A percentile compares a stretch with the other conserved stretches of the same genome.
Evolutionary conservation across 2,329 filamentous ascomycete species (phyloP).

Genomic region (Epichloe glyceriae): DNA sequence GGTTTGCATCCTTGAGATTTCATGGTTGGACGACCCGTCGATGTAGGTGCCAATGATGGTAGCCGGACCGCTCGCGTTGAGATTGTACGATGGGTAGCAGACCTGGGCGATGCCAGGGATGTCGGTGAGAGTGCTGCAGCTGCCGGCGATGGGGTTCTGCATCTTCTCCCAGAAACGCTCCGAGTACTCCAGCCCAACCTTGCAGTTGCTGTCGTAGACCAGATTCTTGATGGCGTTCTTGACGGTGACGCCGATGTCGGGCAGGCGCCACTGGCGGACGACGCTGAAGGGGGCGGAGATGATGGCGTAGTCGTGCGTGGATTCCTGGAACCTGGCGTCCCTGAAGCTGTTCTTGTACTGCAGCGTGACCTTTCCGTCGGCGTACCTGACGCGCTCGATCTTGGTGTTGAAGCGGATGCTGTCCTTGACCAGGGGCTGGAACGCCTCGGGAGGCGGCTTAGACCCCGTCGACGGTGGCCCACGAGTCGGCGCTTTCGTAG

Average conservation of each 20-base stretch:
- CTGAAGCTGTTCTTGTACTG: conserved; percentile 38
- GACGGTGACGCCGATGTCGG: conserved; percentile 28
- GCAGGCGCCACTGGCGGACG: conserved; percentile 48
- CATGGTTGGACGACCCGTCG: conserved; percentile 26
- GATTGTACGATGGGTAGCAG: conserved; percentile 54
- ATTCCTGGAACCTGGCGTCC: conserved; percentile 26
- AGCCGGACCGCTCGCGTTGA: conserved; percentile 51
- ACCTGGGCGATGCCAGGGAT: conserved; percentile 48
- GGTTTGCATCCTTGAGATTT: conserved; percentile 26
- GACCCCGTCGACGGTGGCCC: conserved; percentile 3
- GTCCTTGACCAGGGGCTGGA: conserved; percentile 46
- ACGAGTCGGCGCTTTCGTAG: conserved; percentile 14
- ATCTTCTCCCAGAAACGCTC: conserved; percentile 47
- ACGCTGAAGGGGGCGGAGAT: conserved; percentile 52
- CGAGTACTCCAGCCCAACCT: conserved; percentile 54
- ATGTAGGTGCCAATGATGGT: conserved; percentile 49
- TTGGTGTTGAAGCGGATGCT: conserved; percentile 42
- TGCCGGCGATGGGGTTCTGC: conserved; percentile 45
- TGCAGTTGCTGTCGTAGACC: conserved; percentile 34
- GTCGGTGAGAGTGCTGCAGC: conserved; percentile 43
- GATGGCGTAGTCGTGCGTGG: conserved; percentile 53
- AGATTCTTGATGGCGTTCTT: conserved; percentile 34
- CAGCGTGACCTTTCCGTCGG: conserved; percentile 42
- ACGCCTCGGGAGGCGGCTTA: conserved; percentile 32
- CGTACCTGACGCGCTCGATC: conserved; percentile 43